Conservation (phyloP, 2,329 filamentous ascomycete species). For the Sporothrix sp. region DNA sequence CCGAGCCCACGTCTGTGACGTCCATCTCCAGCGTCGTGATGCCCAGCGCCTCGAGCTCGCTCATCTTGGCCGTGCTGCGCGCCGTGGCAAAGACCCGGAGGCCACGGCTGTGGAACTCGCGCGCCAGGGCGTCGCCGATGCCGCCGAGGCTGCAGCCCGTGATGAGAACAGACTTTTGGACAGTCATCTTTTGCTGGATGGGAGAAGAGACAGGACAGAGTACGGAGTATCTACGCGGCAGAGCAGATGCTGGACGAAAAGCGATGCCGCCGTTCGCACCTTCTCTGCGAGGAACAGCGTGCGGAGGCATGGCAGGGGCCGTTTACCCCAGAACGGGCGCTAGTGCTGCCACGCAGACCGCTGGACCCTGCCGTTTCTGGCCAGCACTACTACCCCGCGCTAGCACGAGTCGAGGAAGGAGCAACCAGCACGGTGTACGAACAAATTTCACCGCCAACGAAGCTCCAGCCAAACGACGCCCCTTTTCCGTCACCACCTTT, state of each 20-base stretch:
- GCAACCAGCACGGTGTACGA: too few species aligned
- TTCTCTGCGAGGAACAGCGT: too few species aligned
- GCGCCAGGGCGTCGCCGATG: conserved; percentile 24
- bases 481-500: conserved; percentile 1
- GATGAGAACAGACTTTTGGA: conserved; percentile 22
- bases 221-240: too few species aligned
- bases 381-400: conserved; percentile 6
- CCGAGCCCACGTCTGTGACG: conserved; percentile 22
- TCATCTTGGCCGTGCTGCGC: conserved; percentile 22
- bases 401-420: conserved; percentile 5
- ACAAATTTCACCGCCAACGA: too few species aligned
- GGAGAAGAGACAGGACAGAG: too few species aligned
- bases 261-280: too few species aligned
- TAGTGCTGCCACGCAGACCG: too few species aligned
- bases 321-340: too few species aligned
- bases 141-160: conserved; percentile 27
- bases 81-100: conserved; percentile 25
- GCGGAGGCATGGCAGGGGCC: too few species aligned
- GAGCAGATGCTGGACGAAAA: too few species aligned
- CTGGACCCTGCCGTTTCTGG: neutral
- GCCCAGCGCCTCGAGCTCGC: conserved; percentile 19
- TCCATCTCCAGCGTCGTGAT: conserved; percentile 23
- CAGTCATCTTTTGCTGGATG: neutral
- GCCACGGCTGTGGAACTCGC: conserved; percentile 24
- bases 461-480: neutral